Evolutionary conservation across 352 stramenopile genomes (phyloP).

Genomic region (Pelagophyceae sp.): DNA sequence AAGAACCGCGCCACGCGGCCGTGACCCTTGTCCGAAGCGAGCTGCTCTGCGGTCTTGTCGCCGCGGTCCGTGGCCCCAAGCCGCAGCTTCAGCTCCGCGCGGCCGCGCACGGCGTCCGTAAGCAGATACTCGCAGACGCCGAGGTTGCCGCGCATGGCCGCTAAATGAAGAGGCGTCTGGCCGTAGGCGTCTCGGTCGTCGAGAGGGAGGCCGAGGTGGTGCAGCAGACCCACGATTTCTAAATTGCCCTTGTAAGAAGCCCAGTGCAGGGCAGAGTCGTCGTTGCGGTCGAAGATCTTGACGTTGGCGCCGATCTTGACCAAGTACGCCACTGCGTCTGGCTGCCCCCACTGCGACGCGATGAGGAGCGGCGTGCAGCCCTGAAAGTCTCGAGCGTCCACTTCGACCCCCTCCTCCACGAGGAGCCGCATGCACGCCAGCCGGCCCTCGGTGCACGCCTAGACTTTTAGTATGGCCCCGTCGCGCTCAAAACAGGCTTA

Average conservation of each 20-base stretch:
- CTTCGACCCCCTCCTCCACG: constrained; percentile 41
- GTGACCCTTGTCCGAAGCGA: constrained; percentile 55
- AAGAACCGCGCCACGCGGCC: not conserved
- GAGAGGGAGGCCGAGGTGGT: constrained; percentile 41
- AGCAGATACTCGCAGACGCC: constrained; percentile 55
- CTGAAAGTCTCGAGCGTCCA: constrained; percentile 54
- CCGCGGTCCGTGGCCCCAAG: constrained; percentile 56
- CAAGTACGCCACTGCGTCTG: constrained; percentile 61
- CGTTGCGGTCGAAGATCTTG: constrained; percentile 50
- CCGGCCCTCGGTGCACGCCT: constrained; percentile 54
- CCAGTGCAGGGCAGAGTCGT: constrained; percentile 63
- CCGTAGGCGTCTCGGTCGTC: constrained; percentile 57
- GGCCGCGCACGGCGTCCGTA: constrained; percentile 26
- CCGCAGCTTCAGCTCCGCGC: not conserved
- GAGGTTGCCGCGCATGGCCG: constrained; percentile 55
- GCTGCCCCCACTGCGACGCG: constrained; percentile 67
- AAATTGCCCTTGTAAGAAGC: constrained; percentile 61
- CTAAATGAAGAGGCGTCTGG: constrained; percentile 68
- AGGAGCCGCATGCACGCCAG: constrained; percentile 52
- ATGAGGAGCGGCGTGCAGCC: constrained; percentile 69
- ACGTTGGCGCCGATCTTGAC: constrained; percentile 53
- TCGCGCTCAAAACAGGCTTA: too few relatives aligned
- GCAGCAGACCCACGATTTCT: constrained; percentile 51
- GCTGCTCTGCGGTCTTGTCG: constrained; percentile 55
- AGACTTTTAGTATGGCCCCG: too few relatives aligned